phyloP scores from a whole-genome alignment of 805 yeast genomes.

The Maudiozyma serrabonitensis region DNA sequence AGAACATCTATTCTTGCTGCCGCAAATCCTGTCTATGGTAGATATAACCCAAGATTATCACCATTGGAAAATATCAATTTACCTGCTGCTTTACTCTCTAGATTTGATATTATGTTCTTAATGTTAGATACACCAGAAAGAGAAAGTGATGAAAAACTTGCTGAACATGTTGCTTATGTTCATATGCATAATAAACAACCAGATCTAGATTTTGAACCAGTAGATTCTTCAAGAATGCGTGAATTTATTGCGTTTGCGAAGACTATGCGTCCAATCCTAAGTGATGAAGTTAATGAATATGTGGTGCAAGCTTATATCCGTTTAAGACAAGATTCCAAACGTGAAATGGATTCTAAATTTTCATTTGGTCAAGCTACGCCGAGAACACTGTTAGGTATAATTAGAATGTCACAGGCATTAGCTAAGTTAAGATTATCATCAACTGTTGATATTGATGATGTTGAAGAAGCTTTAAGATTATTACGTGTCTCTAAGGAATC shows the following conservation, averaged over 20 bases:
- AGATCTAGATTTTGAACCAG: slow-evolving; percentile 58
- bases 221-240: slow-evolving; percentile 71
- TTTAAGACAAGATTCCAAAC: slow-evolving; percentile 86
- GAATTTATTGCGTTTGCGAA: slow-evolving; percentile 85
- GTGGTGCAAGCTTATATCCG: slow-evolving; percentile 80
- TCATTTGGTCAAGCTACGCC: slow-evolving; percentile 92
- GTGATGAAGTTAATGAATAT: slow-evolving; percentile 74
- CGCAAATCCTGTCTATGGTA: slow-evolving; percentile 94
- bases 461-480: slow-evolving; percentile 89
- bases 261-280: slow-evolving; percentile 73
- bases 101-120: slow-evolving; percentile 85
- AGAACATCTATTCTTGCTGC: slow-evolving; percentile 94
- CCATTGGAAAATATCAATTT: slow-evolving; percentile 93
- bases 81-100: slow-evolving; percentile 91
- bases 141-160: slow-evolving; percentile 76
- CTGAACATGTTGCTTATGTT: slow-evolving; percentile 89
- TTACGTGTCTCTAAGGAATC: slow-evolving; percentile 82
- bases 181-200: slow-evolving; percentile 93
- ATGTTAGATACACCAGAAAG: slow-evolving; percentile 75
- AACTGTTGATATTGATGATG: slow-evolving; percentile 65
- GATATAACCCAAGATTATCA: slow-evolving; percentile 81
- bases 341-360: slow-evolving; percentile 57
- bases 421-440: slow-evolving; percentile 81
- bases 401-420: slow-evolving; percentile 88
- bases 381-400: slow-evolving; percentile 81